These are phyloP conservation scores for Colletotrichum falcatum DNA, from an alignment of 2,329 filamentous ascomycete genomes.

Conservation along the genomic window DNA sequence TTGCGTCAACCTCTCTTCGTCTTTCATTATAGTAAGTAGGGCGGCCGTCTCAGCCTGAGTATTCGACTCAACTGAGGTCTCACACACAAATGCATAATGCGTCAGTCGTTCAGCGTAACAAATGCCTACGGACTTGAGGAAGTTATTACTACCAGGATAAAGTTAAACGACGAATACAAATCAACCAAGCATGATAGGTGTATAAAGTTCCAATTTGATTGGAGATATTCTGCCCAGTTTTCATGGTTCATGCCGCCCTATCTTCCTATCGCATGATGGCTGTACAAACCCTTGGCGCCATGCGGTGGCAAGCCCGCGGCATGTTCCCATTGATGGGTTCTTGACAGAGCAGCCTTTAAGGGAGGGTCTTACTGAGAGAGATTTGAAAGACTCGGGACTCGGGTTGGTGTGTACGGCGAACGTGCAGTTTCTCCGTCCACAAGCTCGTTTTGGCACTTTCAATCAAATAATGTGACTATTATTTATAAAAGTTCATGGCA, in stretches of 20 bases:
- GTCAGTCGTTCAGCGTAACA: not conserved
- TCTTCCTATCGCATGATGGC: not conserved
- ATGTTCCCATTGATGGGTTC: constrained; percentile 15
- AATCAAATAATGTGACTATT: constrained; percentile 23
- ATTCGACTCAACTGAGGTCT: not conserved
- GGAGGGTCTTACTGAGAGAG: constrained; percentile 24
- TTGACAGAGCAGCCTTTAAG: constrained; percentile 12
- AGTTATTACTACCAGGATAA: not conserved
- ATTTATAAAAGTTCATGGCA: not conserved
- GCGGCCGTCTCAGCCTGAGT: not conserved
- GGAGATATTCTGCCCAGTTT: not conserved
- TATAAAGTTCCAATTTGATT: too few species aligned
- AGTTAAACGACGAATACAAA: too few species aligned
- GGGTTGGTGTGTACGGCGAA: constrained; percentile 15
- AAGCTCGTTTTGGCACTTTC: constrained; percentile 32
- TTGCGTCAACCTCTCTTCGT: not conserved
- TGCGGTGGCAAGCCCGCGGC: not conserved
- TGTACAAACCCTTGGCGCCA: not conserved
- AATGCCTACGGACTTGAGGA: not conserved
- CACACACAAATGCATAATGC: too few species aligned
- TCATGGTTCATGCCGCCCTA: not conserved
- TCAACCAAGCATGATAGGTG: too few species aligned
- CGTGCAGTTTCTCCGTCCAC: constrained; percentile 35
- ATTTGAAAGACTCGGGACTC: constrained; percentile 16
- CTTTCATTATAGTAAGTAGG: not conserved